Percentiles rank a stretch among this genome's conserved stretches.
Evolutionary conservation across 1,284 basidiomycete species (phyloP).

Genomic region (Coriolopsis trogii): DNA sequence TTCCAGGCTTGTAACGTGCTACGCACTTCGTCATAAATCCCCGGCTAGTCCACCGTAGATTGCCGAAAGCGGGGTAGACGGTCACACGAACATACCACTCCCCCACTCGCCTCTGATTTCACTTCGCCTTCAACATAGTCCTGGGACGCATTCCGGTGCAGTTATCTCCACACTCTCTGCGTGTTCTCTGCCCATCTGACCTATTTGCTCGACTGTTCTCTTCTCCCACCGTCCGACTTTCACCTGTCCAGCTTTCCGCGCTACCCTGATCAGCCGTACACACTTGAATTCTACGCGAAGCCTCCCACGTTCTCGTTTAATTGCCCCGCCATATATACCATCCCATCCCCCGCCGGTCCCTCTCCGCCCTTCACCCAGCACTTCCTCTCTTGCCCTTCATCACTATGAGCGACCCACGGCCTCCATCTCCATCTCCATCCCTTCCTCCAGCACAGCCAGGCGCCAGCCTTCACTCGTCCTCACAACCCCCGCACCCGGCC

Average conservation of each 20-base stretch:
- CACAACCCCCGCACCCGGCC: conserved; percentile 10
- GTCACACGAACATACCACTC: conserved; percentile 23
- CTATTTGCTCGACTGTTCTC: not conserved
- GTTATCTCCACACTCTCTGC: not conserved
- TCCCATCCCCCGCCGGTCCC: conserved; percentile 1
- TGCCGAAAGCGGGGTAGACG: conserved; percentile 22
- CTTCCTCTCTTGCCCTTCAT: not conserved
- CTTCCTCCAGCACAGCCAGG: conserved; percentile 1
- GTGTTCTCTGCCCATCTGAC: not conserved
- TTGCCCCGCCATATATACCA: conserved; percentile 20
- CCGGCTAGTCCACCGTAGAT: conserved; percentile 13
- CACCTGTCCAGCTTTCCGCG: conserved; percentile 3
- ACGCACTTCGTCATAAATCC: conserved; percentile 1
- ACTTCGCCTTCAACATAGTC: conserved; percentile 1
- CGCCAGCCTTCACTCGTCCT: not conserved
- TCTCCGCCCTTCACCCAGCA: conserved; percentile 2
- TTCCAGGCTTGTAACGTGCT: too few species aligned
- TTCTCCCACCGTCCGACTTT: not conserved
- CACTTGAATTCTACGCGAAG: conserved; percentile 20
- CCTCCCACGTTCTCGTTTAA: conserved; percentile 26
- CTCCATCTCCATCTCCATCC: conserved; percentile 12
- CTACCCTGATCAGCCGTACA: conserved; percentile 21
- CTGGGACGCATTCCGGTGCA: conserved; percentile 8
- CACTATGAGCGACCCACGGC: conserved; percentile 17
- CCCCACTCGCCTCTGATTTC: conserved; percentile 10